These are phyloP conservation scores for Myriangium duriaei DNA, from an alignment of 2,329 filamentous ascomycete genomes.

Conservation along the genomic window DNA sequence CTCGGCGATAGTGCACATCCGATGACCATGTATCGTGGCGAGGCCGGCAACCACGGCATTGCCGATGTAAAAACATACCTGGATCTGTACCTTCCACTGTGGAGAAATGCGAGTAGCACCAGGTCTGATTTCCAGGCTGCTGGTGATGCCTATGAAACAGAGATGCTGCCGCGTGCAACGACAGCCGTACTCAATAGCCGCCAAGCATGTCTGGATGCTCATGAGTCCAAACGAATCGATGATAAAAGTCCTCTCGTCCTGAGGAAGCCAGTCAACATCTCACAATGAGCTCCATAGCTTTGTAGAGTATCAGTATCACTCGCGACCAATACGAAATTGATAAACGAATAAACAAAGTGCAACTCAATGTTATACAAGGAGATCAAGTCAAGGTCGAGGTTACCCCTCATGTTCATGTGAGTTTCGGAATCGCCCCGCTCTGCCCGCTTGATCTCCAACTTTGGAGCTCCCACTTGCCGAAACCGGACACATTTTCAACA, in stretches of 20 bases:
- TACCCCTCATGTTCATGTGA: no score
- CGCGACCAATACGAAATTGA: no score
- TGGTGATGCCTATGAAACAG: background rate
- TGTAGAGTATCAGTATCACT: no score
- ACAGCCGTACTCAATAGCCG: background rate
- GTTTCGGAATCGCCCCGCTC: no score
- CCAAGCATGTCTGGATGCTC: background rate
- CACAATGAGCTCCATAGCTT: no score
- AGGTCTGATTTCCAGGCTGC: background rate
- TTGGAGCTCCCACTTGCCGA: no score
- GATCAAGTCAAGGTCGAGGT: no score
- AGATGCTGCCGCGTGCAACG: background rate
- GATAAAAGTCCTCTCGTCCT: background rate
- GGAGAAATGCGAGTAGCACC: background rate
- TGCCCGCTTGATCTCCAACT: no score
- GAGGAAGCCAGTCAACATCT: no score
- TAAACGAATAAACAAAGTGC: no score
- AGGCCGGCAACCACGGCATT: conserved; percentile 3
- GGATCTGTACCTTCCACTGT: background rate
- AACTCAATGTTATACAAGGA: no score
- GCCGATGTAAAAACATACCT: background rate
- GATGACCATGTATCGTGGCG: conserved; percentile 21
- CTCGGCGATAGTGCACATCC: conserved; percentile 31
- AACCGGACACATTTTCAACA: no score
- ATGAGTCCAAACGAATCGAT: background rate